These are phyloP conservation scores for Lolium rigidum DNA, from an alignment of 176 grass and related monocot genomes.

Conservation along the genomic window DNA sequence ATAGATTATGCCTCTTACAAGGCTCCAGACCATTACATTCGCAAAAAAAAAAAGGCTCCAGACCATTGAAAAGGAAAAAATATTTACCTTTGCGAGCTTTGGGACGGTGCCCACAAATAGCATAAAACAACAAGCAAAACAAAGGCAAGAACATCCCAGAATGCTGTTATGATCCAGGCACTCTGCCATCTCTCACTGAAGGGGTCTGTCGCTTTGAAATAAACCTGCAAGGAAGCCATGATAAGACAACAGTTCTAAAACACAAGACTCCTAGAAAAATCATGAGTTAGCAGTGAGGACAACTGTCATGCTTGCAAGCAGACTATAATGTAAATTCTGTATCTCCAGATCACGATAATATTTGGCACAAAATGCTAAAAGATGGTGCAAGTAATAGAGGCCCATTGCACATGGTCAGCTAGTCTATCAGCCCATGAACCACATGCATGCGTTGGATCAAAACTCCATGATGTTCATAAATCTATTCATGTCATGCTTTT, in stretches of 20 bases:
- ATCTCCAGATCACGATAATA: conserved; percentile 1
- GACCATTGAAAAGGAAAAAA: conserved; percentile 1
- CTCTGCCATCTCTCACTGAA: conserved; percentile 98
- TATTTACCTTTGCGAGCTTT: conserved; percentile 90
- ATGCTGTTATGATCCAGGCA: conserved; percentile 97
- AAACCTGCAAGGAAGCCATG: conserved; percentile 64
- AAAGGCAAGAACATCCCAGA: conserved; percentile 94
- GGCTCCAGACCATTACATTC: background rate
- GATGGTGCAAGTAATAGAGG: background rate
- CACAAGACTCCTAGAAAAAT: background rate
- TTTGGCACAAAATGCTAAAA: conserved; percentile 6
- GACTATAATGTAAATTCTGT: background rate
- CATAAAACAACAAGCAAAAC: conserved; percentile 84
- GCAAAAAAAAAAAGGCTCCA: background rate
- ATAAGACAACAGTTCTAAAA: conserved; percentile 29
- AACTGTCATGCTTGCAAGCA: background rate
- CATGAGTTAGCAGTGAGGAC: background rate
- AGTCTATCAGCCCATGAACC: conserved; percentile 21
- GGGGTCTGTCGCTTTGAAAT: conserved; percentile 97
- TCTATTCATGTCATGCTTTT: conserved; percentile 33
- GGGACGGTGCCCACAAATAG: conserved; percentile 95
- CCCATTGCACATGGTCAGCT: background rate
- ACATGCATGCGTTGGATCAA: background rate
- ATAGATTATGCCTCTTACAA: conserved; percentile 12
- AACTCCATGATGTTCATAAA: background rate